Evolutionary conservation across 1,284 basidiomycete species (phyloP).

Genomic region (Tilletia walkeri): DNA sequence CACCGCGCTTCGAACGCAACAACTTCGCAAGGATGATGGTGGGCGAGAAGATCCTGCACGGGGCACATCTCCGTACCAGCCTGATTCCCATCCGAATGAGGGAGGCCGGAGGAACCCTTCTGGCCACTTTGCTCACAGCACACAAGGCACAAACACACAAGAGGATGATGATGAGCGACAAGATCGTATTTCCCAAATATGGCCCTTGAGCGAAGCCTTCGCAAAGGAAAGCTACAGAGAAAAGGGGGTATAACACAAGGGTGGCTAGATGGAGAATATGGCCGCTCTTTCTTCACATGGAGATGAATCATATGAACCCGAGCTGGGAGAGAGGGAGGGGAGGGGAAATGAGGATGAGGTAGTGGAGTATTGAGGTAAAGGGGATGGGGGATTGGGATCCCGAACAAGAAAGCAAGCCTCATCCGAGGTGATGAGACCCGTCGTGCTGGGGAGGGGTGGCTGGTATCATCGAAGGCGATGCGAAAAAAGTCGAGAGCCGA

Average conservation of each 20-base stretch:
- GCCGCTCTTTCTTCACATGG: neutral
- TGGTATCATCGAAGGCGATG: constrained; percentile 7
- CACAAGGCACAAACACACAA: too few relatives aligned
- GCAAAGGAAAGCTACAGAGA: neutral
- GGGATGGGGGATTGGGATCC: too few relatives aligned
- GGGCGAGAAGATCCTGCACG: constrained; percentile 8
- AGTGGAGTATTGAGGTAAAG: too few relatives aligned
- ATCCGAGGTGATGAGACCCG: neutral
- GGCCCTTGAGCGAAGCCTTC: neutral
- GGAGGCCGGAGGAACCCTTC: too few relatives aligned
- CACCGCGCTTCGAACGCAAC: too few relatives aligned
- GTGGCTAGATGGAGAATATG: neutral
- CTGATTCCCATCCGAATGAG: neutral
- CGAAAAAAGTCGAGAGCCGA: neutral
- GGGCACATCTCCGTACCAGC: too few relatives aligned
- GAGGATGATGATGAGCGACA: neutral
- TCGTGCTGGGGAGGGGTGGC: neutral
- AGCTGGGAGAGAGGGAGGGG: neutral
- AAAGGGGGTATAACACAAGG: neutral
- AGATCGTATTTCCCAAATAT: neutral
- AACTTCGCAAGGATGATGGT: neutral
- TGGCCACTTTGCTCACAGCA: neutral
- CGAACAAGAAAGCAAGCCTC: too few relatives aligned
- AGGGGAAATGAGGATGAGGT: too few relatives aligned
- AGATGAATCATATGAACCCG: neutral